Base-by-base conservation (phyloP, 2,329 filamentous ascomycete genomes). In the Orbilia ellipsospora region DNA sequence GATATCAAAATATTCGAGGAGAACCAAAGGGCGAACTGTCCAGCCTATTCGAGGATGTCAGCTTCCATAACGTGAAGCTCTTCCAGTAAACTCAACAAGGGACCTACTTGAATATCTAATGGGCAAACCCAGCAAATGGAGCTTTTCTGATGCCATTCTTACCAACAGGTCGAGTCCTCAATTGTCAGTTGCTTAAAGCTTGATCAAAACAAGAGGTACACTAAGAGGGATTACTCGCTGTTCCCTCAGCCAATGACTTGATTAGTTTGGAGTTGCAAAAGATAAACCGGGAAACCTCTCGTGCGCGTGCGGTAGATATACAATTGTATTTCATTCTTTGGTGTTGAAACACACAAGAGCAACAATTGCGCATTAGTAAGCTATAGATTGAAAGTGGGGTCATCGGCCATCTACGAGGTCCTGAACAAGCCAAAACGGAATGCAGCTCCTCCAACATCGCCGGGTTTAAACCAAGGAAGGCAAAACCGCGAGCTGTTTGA, bases 1-100 rank as follows among this genome's bases (percentile, higher is more conserved):
- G 18, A 76, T 76, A 56, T 61, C 54, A n/a, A 70, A 70, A 26
- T 70, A 70, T 18, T 76, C 73, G 16, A 76, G 42, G 0, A 76
- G 54, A 6, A 66, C 73, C 0, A 76, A 40, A 4, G 73, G 65
- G n/a, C 73, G 65, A 13, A 69, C 66, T 1, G 73, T 70, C 73
- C 73, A 76, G 40, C 73, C 73, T 76, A n/a, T 36, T 36, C 18
- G 2, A 20, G n/a, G 23, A 55, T 6, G 5, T 36, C 10, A 36
- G 31, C 8, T 36, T 36, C 5, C 31, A 10, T 10, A 36, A 36
- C 10, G 31, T 36, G 31, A 36, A 6, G 6, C 5, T 36, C 31
- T 7, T 36, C 5, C 10, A 6, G 1, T 10, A 26, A 31, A 31
- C 20, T 12, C 7, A 23, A 13, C 16, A 40, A 10, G 23, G 6